These are phyloP conservation scores for Aspergillus avenaceus DNA, from an alignment of 495 filamentous ascomycete species.

Conservation along the genomic window DNA sequence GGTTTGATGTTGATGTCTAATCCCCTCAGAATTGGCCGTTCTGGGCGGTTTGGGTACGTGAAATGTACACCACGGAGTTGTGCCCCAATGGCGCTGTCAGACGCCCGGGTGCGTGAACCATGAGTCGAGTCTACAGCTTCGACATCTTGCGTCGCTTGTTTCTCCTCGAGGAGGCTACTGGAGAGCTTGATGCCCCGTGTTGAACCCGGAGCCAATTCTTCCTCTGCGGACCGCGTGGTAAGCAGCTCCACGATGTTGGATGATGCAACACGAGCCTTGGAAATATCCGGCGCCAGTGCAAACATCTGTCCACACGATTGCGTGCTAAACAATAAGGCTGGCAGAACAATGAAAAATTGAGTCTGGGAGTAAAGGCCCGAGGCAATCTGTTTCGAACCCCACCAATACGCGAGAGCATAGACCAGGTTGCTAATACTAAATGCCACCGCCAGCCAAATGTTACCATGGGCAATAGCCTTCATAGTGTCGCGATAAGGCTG, in stretches of 20 bases:
- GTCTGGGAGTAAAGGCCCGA: constrained; percentile 51
- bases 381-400: constrained; percentile 55
- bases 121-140: constrained; percentile 16
- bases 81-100: constrained; percentile 29
- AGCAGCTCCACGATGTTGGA: constrained; percentile 32
- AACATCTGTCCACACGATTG: constrained; percentile 66
- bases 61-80: constrained; percentile 53
- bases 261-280: constrained; percentile 42
- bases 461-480: constrained; percentile 34
- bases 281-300: constrained; percentile 57
- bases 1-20: constrained; percentile 50
- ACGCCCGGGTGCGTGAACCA: neutral
- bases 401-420: constrained; percentile 66
- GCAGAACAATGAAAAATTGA: constrained; percentile 64
- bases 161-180: constrained; percentile 19
- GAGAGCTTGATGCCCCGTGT: constrained; percentile 10
- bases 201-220: constrained; percentile 18
- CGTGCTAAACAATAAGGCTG: constrained; percentile 53
- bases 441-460: constrained; percentile 35
- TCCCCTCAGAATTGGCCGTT: constrained; percentile 47
- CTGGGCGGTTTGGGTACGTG: constrained; percentile 56
- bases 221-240: constrained; percentile 26
- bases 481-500: constrained; percentile 45
- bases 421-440: constrained; percentile 48
- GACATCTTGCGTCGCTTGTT: constrained; percentile 12